Evolutionary conservation across 2,329 filamentous ascomycete species (phyloP), one percentile per base, ranked within the genome.

Genomic region (Magnaporthiopsis incrustans): DNA sequence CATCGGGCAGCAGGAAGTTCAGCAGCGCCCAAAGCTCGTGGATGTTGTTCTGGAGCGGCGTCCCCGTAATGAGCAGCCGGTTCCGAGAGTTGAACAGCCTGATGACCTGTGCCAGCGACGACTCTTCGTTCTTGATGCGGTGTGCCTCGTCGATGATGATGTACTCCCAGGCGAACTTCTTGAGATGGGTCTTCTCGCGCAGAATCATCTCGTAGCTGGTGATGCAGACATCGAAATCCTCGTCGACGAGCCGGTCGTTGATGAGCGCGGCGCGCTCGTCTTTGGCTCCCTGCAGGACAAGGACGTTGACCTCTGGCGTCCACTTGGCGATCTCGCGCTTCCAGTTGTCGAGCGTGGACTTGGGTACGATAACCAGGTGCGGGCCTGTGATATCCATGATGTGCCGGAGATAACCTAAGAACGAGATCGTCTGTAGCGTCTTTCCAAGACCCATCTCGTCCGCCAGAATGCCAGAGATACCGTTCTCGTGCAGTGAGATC

Each of bases 121-220:
- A 99, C 75, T 98, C 92, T 74, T 99, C 95, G 77, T 99, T 99
- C 81, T 99, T 99, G 84, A 99, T 99, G 66, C 95, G 92, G 76
- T 99, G 95, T 2, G 95, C 86, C 78, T 99, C 95, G 71, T 99
- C 95, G 68, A 99, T 97, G 70, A 99, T 97, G 76, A 99, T 99
- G 77, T 99, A 99, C 75, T 99, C 94, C 95, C 95, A 99, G 0
- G 95, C 93, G 75, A 99, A 96, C 76, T 98, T 98, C 79, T 95
- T 97, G 69, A 99, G 77, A 70, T 97, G 92, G 1, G 90, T 82
- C 79, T 99, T 98, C 74, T 99, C 95, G 65, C 95, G 87, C 15
- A 99, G 82, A 66, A 99, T 92, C 94, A 99, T 98, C 76, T 99
- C 95, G 78, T 99, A 99, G 75, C 93, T 97, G 18, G 95, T 99